Base-by-base conservation (phyloP, 306 rosid species). In the Acacia confusa region DNA sequence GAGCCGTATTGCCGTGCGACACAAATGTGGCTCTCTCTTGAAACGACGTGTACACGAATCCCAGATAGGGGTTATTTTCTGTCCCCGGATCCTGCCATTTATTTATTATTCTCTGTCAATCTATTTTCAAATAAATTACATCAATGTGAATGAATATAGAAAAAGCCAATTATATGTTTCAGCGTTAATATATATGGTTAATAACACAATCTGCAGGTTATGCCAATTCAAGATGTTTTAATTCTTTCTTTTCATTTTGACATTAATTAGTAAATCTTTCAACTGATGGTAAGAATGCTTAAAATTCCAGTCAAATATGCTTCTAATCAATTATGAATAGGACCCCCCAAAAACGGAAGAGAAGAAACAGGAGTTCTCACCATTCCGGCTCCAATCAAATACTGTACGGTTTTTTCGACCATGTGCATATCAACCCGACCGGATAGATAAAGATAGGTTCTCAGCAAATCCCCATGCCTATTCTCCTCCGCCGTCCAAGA, bases 401-500 rank as follows among this genome's bases (percentile, higher is more conserved):
- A 60, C 60, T 91, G 96, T 1, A 91, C 79, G 0, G 93, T 91
- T 78, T 66, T 86, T 75, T 91, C 93, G 17, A 91, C 16, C 91
- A 78, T 88, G 47, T 0, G 38, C 93, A 91, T 91, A 70, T 91
- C 93, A 0, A 91, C 96, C 78, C 93, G 93, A 86, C 96, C 96
- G 75, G 96, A 81, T 6, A 91, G 60, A 50, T 91, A 91, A 8
- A 89, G 75, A 78, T 86, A 91, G 1, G 88, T 81, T 16, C 84
- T 76, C 15, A 91, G 96, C 83, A 91, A 52, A 41, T 91, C 96
- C 0, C 96, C 96, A 7, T 91, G 96, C 47, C 96, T 79, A 65
- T 91, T 91, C 83, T 91, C 93, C 85, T 91, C 96, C 0, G 96
- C 93, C 1, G 96, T 86, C 96, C 96, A 91, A n/a, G 89, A 70